Percentiles rank a stretch among this genome's conserved stretches.
Conservation (phyloP, 371 early-diverging fungal species). For the Basidiobolus heterosporus region DNA sequence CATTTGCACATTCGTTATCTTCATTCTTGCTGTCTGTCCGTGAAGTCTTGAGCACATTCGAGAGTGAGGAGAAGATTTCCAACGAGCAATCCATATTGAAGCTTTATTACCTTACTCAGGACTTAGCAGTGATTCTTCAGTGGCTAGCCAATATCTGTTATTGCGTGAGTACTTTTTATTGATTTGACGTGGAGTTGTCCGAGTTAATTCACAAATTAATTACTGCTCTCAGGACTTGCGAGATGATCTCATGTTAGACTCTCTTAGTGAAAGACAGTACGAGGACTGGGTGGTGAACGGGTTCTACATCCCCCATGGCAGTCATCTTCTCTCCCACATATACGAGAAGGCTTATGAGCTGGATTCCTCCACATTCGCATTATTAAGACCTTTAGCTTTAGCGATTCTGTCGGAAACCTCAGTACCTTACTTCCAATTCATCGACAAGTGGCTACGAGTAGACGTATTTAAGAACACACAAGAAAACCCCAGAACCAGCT, state of each 20-base stretch:
- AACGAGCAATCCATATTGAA: conserved; percentile 12
- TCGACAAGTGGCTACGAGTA: conserved; percentile 23
- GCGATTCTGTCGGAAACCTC: conserved; percentile 17
- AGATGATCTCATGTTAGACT: background rate
- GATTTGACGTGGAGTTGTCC: background rate
- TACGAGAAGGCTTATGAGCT: conserved; percentile 8
- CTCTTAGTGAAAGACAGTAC: background rate
- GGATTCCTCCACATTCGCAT: conserved; percentile 9
- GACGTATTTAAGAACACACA: background rate
- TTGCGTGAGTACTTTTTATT: conserved; percentile 6
- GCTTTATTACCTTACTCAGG: conserved; percentile 12
- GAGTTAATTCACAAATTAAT: background rate
- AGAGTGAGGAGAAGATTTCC: background rate
- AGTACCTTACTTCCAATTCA: conserved; percentile 18
- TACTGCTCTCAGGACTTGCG: background rate
- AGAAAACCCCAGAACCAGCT: conserved; percentile 1
- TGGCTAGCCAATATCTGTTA: conserved; percentile 9
- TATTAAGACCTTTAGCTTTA: conserved; percentile 18
- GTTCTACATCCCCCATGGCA: conserved; percentile 22
- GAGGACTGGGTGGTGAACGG: conserved; percentile 3
- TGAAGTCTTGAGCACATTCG: conserved; percentile 5
- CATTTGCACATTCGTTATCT: conserved; percentile 22
- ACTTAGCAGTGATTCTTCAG: conserved; percentile 6
- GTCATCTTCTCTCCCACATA: conserved; percentile 14
- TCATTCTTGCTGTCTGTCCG: conserved; percentile 11